These are phyloP conservation scores for Sphagnum fallax DNA, from an alignment of 228 moss, liverwort and hornwort genomes.

Conservation along the genomic window DNA sequence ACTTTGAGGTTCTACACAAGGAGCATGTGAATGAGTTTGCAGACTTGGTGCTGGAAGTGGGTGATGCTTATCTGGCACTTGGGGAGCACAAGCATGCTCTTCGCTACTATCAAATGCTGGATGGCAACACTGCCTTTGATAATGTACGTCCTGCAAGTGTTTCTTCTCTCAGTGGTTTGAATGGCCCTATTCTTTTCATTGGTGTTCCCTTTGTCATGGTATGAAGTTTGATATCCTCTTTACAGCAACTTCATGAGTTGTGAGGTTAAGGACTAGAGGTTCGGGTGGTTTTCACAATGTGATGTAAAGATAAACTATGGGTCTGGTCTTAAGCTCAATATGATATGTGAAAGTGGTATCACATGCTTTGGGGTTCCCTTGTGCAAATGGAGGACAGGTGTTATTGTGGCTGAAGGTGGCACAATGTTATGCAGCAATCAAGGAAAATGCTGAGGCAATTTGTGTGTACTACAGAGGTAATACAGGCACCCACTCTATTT, in stretches of 20 bases:
- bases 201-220: not conserved
- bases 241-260: too few relatives aligned
- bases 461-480: constrained; percentile 71
- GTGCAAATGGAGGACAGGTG: constrained; percentile 30
- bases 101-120: constrained; percentile 67
- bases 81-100: constrained; percentile 76
- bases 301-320: too few relatives aligned
- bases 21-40: constrained; percentile 72
- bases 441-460: constrained; percentile 51
- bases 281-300: too few relatives aligned
- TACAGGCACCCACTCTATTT: not conserved
- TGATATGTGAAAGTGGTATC: too few relatives aligned
- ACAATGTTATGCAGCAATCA: constrained; percentile 59
- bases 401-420: constrained; percentile 76
- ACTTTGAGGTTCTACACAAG: constrained; percentile 74
- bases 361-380: not conserved
- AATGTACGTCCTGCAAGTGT: constrained; percentile 39
- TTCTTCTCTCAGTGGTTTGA: not conserved
- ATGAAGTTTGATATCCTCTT: not conserved
- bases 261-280: too few relatives aligned
- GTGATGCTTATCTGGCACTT: constrained; percentile 87
- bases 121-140: constrained; percentile 61
- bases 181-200: not conserved
- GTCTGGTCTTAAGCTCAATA: too few relatives aligned
- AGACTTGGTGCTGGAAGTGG: constrained; percentile 90